These are phyloP conservation scores for Flaveria sonorensis DNA, from an alignment of 129 eudicot genomes.

Conservation along the genomic window DNA sequence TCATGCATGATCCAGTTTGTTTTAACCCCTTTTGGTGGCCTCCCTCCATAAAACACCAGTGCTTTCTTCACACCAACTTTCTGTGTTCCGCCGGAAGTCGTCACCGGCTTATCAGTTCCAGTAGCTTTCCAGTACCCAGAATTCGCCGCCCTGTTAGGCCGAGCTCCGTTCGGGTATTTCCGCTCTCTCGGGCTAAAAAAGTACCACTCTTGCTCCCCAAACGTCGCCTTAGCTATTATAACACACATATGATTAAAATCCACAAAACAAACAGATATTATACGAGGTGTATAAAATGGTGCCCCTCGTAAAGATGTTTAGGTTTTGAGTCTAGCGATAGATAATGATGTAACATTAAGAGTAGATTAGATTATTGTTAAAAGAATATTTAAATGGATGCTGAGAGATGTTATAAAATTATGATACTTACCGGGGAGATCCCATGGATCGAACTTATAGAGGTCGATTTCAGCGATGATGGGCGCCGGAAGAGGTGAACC, in stretches of 20 bases:
- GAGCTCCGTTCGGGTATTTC: conserved; percentile 88
- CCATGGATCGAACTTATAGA: conserved; percentile 93
- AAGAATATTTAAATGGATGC: too few species aligned
- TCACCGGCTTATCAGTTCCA: conserved; percentile 86
- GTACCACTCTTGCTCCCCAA: conserved; percentile 96
- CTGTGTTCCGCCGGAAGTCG: conserved; percentile 68
- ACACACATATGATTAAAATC: not conserved
- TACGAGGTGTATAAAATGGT: too few species aligned
- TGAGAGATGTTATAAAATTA: too few species aligned
- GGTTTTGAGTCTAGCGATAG: too few species aligned
- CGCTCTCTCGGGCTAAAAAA: conserved; percentile 88
- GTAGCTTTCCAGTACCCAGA: conserved; percentile 95
- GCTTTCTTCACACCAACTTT: conserved; percentile 94
- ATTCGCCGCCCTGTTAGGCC: conserved; percentile 88
- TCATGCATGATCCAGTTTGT: conserved; percentile 98
- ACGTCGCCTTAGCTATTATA: conserved; percentile 70
- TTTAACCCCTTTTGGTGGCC: conserved; percentile 85
- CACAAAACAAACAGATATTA: not conserved
- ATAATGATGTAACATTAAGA: too few species aligned
- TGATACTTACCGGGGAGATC: conserved; percentile 67
- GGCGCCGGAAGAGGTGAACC: conserved; percentile 71
- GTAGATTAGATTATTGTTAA: too few species aligned
- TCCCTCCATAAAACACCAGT: conserved; percentile 81
- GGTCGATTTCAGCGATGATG: conserved; percentile 84
- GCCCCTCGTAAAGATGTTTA: too few species aligned